Evolutionary conservation across 345 rosid genomes (phyloP).

Genomic region (Anacardium occidentale): DNA sequence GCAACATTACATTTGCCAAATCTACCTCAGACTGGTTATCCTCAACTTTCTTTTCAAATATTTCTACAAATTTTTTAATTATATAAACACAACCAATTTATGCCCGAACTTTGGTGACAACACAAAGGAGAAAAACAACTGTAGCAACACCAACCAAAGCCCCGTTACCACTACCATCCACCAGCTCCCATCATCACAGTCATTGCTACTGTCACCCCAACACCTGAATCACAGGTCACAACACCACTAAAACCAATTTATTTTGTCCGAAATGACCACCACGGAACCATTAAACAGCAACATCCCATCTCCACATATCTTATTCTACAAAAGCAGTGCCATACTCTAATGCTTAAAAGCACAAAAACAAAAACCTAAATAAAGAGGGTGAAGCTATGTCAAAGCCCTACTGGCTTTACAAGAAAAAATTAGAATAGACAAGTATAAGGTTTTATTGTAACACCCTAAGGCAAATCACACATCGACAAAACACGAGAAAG

Average conservation of each 20-base stretch:
- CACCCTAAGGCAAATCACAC: no score
- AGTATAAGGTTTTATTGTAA: neutral
- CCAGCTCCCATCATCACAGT: neutral
- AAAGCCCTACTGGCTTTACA: neutral
- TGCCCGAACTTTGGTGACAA: no score
- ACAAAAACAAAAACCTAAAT: neutral
- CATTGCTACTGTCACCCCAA: neutral
- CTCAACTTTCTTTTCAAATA: neutral
- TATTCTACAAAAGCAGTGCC: neutral
- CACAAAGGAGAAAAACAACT: no score
- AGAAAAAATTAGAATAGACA: neutral
- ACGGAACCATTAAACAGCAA: neutral
- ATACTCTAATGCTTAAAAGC: no score
- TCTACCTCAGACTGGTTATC: neutral
- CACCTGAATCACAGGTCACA: neutral
- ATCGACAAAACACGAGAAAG: no score
- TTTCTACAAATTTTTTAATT: no score
- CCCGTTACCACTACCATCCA: neutral
- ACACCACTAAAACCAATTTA: neutral
- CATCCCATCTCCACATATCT: neutral
- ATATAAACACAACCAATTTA: neutral
- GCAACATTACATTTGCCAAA: neutral
- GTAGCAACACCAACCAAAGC: neutral
- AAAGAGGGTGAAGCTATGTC: neutral
- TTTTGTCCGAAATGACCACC: neutral